A percentile compares a stretch with the other conserved stretches of the same genome.
phyloP scores from a whole-genome alignment of 2,329 filamentous ascomycete species.

The Colletotrichum sp. region DNA sequence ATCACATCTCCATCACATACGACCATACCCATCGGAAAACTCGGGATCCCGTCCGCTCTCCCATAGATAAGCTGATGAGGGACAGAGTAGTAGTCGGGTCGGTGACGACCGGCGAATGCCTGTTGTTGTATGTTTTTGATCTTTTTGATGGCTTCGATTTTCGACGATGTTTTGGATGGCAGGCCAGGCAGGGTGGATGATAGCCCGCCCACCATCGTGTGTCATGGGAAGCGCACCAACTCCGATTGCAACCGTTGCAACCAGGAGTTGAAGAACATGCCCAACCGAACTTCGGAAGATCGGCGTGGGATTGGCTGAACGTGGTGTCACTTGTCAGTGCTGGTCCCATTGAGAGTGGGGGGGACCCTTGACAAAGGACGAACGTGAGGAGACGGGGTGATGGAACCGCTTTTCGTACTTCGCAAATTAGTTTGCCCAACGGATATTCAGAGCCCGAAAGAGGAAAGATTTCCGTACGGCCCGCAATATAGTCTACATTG shows the following conservation, averaged over 20 bases:
- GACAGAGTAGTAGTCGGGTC: neutral
- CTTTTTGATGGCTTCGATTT: neutral
- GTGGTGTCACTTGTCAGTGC: neutral
- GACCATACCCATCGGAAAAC: neutral
- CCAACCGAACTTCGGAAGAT: neutral
- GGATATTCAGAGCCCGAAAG: neutral
- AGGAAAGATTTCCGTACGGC: neutral
- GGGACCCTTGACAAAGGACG: neutral
- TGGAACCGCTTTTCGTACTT: neutral
- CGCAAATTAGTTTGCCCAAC: neutral
- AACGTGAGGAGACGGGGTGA: neutral
- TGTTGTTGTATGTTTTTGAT: neutral
- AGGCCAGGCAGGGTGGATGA: neutral
- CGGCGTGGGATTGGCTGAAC: neutral
- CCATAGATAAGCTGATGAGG: neutral
- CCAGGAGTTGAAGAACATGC: neutral
- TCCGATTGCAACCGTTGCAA: neutral
- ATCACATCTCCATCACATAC: fast-evolving
- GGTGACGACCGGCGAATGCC: neutral
- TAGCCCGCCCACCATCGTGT: neutral
- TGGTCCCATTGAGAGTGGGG: neutral
- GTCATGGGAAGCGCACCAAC: neutral
- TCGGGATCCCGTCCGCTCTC: neutral
- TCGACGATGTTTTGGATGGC: neutral
- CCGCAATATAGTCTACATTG: neutral